A percentile compares a stretch with the other conserved stretches of the same genome.
phyloP scores from a whole-genome alignment of 2,329 filamentous ascomycete species.

The Penicillium sp. region DNA sequence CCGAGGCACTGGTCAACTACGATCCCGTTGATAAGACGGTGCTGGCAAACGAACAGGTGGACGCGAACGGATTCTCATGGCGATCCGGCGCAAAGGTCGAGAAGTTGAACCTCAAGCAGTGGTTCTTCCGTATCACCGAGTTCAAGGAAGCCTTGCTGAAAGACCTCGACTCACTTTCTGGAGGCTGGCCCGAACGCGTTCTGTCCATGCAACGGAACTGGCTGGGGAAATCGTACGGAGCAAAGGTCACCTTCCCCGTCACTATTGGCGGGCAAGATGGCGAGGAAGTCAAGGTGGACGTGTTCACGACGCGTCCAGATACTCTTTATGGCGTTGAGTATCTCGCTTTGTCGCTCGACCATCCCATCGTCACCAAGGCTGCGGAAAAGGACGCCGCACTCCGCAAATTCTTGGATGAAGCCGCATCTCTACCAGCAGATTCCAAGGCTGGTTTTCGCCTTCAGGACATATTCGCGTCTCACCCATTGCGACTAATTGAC shows the following conservation, averaged over 20 bases:
- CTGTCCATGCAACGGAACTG: constrained; percentile 83
- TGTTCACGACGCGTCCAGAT: constrained; percentile 84
- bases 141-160: constrained; percentile 73
- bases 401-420: constrained; percentile 65
- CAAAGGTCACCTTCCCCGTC: constrained; percentile 70
- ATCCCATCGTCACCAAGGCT: constrained; percentile 66
- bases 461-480: constrained; percentile 61
- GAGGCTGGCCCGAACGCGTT: constrained; percentile 80
- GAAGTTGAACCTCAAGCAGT: constrained; percentile 77
- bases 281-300: constrained; percentile 57
- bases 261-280: constrained; percentile 35
- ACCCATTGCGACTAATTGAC: constrained; percentile 63
- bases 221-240: constrained; percentile 78
- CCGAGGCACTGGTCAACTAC: constrained; percentile 83
- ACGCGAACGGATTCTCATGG: constrained; percentile 82
- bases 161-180: constrained; percentile 68
- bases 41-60: constrained; percentile 84
- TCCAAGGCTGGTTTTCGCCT: constrained; percentile 69
- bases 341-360: constrained; percentile 72
- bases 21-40: constrained; percentile 89
- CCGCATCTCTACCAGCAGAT: constrained; percentile 56
- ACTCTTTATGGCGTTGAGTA: constrained; percentile 88
- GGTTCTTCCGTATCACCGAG: constrained; percentile 83
- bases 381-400: constrained; percentile 64
- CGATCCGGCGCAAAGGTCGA: constrained; percentile 83